phyloP scores from a whole-genome alignment of 2,329 filamentous ascomycete genomes.

The Zasmidium angulare region DNA sequence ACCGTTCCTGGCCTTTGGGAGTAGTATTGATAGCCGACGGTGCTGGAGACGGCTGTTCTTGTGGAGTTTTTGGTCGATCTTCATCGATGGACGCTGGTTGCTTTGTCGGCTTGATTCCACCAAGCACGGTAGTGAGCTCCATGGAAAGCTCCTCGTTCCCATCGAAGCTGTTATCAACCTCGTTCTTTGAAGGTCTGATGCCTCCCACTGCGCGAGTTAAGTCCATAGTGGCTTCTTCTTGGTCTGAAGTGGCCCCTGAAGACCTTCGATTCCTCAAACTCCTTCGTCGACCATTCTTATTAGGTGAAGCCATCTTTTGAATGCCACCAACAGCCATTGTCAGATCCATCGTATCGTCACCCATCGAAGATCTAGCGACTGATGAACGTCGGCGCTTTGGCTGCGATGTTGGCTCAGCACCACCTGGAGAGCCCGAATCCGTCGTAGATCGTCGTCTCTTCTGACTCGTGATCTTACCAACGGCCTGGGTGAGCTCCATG shows the following conservation, averaged over 20 bases:
- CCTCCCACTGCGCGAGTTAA: conserved; percentile 56
- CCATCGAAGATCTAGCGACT: conserved; percentile 36
- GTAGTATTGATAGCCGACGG: conserved; percentile 52
- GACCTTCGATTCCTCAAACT: conserved; percentile 38
- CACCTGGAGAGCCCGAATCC: conserved; percentile 35
- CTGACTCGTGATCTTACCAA: conserved; percentile 51
- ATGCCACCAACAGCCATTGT: conserved; percentile 40
- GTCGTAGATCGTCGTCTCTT: conserved; percentile 45
- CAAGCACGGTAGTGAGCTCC: conserved; percentile 52
- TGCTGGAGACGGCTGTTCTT: conserved; percentile 47
- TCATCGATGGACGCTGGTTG: conserved; percentile 23
- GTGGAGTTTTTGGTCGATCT: conserved; percentile 33
- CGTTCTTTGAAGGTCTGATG: conserved; percentile 21
- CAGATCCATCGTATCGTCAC: conserved; percentile 45
- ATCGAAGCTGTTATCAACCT: conserved; percentile 32
- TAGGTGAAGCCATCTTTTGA: conserved; percentile 24
- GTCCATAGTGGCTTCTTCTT: conserved; percentile 55
- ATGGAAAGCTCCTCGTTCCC: conserved; percentile 52
- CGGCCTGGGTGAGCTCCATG: conserved; percentile 58
- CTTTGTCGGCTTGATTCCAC: conserved; percentile 40
- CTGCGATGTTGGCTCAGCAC: conserved; percentile 7
- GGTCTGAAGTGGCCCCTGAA: conserved; percentile 35
- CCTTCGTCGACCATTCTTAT: conserved; percentile 26
- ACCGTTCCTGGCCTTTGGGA: conserved; percentile 57
- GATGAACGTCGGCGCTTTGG: conserved; percentile 40